phyloP scores from a whole-genome alignment of 2,329 filamentous ascomycete species.

The Cladosporium halotolerans region DNA sequence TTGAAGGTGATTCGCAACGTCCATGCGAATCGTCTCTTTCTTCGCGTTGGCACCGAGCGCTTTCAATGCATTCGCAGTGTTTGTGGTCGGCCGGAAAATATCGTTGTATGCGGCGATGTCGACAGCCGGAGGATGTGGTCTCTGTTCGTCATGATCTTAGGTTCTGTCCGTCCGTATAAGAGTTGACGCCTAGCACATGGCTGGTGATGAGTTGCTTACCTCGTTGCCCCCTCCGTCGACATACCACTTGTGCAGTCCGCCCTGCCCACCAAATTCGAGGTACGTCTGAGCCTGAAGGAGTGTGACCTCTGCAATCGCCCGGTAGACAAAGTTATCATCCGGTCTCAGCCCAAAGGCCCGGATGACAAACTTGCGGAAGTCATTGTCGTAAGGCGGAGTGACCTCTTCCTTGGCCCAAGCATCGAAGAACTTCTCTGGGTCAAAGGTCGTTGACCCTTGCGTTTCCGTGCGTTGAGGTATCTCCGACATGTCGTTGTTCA shows the following conservation, averaged over 20 bases:
- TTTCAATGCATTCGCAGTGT: constrained; percentile 56
- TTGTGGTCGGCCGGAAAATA: constrained; percentile 57
- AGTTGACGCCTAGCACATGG: constrained; percentile 12
- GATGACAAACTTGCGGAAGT: constrained; percentile 42
- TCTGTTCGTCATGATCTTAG: constrained; percentile 20
- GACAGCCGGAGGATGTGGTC: constrained; percentile 43
- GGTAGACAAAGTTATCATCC: constrained; percentile 46
- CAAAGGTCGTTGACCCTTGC: constrained; percentile 38
- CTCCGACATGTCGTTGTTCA: constrained; percentile 19
- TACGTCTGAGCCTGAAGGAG: constrained; percentile 45
- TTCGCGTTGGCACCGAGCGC: constrained; percentile 60
- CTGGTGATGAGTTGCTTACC: constrained; percentile 25
- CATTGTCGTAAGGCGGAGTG: constrained; percentile 35
- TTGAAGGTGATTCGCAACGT: constrained; percentile 52
- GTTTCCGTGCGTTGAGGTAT: constrained; percentile 31
- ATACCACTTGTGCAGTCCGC: constrained; percentile 49
- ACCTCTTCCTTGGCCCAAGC: constrained; percentile 36
- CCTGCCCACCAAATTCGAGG: constrained; percentile 40
- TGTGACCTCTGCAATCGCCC: constrained; percentile 46
- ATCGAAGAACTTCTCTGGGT: constrained; percentile 41
- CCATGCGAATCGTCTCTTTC: constrained; percentile 54
- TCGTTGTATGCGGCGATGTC: constrained; percentile 63
- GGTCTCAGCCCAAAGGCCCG: constrained; percentile 42
- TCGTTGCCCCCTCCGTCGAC: constrained; percentile 34
- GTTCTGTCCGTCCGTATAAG: constrained; percentile 7